Conservation (phyloP, 2,329 filamentous ascomycete species). For the Dactylonectria macrodidyma region DNA sequence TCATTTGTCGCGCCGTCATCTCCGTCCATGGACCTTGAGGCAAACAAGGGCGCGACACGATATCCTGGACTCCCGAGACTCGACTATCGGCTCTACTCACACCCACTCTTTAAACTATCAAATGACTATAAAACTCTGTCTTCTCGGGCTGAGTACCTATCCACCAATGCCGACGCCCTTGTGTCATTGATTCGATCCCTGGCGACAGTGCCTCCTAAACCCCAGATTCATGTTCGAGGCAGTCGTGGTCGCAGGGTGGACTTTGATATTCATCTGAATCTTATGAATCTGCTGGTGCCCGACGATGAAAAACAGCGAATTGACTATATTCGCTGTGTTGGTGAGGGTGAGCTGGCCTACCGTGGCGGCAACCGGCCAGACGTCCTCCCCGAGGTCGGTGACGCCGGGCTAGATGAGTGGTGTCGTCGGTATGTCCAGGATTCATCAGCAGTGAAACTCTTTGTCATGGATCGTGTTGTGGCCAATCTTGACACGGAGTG, state of each 20-base stretch:
- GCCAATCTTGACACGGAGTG: constrained; percentile 69
- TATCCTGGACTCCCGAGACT: constrained; percentile 64
- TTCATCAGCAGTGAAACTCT: constrained; percentile 61
- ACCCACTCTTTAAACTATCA: constrained; percentile 66
- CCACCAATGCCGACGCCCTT: constrained; percentile 61
- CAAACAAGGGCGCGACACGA: constrained; percentile 46
- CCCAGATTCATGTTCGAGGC: constrained; percentile 65
- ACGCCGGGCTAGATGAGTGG: constrained; percentile 64
- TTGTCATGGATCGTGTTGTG: constrained; percentile 66
- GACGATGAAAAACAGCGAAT: constrained; percentile 61
- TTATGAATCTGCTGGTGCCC: constrained; percentile 67
- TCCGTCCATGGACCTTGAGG: constrained; percentile 12
- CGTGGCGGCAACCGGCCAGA: constrained; percentile 62
- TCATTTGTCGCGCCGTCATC: constrained; percentile 4
- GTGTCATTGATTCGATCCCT: constrained; percentile 63
- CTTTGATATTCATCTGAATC: constrained; percentile 69
- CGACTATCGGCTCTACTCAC: constrained; percentile 68
- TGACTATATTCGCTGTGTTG: constrained; percentile 69
- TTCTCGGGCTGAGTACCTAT: constrained; percentile 64
- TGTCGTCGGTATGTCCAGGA: constrained; percentile 64
- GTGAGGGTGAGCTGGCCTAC: constrained; percentile 63
- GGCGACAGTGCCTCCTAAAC: constrained; percentile 69
- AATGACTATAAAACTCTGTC: constrained; percentile 63
- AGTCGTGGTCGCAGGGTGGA: constrained; percentile 61
- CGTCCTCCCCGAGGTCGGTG: constrained; percentile 59